Percentiles rank a stretch among this genome's conserved stretches.
phyloP scores from a whole-genome alignment of 495 filamentous ascomycete genomes.

The Lophiotrema nucula region DNA sequence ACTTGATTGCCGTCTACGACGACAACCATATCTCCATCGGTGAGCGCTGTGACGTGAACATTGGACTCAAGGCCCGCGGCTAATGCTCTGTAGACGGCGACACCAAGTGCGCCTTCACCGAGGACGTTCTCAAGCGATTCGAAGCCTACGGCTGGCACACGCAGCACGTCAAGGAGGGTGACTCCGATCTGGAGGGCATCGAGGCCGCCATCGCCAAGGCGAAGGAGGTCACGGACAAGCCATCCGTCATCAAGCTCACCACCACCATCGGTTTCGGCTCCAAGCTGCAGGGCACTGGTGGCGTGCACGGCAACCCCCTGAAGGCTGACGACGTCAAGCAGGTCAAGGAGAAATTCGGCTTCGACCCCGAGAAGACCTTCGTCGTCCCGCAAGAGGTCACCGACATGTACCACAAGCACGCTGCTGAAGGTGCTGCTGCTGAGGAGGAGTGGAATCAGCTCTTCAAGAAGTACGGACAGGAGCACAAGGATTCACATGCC shows the following conservation, averaged over 20 bases:
- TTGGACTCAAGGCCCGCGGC: neutral
- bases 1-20: slow-evolving; percentile 94
- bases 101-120: slow-evolving; percentile 93
- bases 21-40: slow-evolving; percentile 97
- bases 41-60: too few relatives aligned
- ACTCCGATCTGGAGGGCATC: slow-evolving; percentile 84
- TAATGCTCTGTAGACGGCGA: slow-evolving; percentile 66
- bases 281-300: slow-evolving; percentile 84
- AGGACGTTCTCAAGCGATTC: slow-evolving; percentile 94
- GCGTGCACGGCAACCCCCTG: slow-evolving; percentile 92
- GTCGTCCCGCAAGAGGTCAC: slow-evolving; percentile 94
- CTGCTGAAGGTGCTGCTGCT: slow-evolving; percentile 78
- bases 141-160: slow-evolving; percentile 98
- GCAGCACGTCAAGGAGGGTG: slow-evolving; percentile 81
- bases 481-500: slow-evolving; percentile 71
- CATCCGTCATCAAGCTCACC: slow-evolving; percentile 91
- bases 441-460: slow-evolving; percentile 96
- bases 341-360: slow-evolving; percentile 91
- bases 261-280: slow-evolving; percentile 99
- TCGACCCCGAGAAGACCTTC: slow-evolving; percentile 91
- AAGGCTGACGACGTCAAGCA: slow-evolving; percentile 89
- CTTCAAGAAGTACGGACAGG: slow-evolving; percentile 76
- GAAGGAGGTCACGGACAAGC: slow-evolving; percentile 90
- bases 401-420: slow-evolving; percentile 79
- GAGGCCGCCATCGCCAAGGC: slow-evolving; percentile 83